These are phyloP conservation scores for Phytophthora agathidicida DNA, from an alignment of 352 stramenopile genomes.

Conservation along the genomic window DNA sequence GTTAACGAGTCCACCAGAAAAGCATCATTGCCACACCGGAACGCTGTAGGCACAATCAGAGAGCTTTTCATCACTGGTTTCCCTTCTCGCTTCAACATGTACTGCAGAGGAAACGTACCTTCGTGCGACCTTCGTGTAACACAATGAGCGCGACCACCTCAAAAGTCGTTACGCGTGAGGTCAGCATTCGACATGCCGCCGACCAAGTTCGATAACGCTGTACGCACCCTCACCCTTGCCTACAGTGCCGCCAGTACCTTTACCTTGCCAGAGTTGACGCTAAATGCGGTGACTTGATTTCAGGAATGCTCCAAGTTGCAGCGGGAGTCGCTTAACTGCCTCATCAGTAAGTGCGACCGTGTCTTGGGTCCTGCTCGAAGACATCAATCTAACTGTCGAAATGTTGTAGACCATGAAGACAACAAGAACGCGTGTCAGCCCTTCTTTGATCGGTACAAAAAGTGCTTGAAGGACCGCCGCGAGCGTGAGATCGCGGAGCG, in stretches of 20 bases:
- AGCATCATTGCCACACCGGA: too few species aligned
- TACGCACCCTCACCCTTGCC: conserved; percentile 5
- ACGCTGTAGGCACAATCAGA: too few species aligned
- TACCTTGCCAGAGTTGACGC: background rate
- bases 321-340: conserved; percentile 71
- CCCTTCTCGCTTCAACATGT: too few species aligned
- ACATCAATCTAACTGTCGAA: too few species aligned
- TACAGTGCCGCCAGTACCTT: background rate
- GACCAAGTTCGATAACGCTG: conserved; percentile 57
- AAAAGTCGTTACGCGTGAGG: too few species aligned
- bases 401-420: conserved; percentile 67
- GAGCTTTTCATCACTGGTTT: too few species aligned
- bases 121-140: background rate
- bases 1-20: too few species aligned
- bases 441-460: conserved; percentile 76
- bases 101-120: too few species aligned
- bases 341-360: conserved; percentile 46
- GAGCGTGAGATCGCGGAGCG: conserved; percentile 46
- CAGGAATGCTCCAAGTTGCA: conserved; percentile 76
- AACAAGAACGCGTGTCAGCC: conserved; percentile 48
- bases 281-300: background rate
- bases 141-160: too few species aligned
- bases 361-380: too few species aligned
- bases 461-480: conserved; percentile 62
- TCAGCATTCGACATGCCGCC: conserved; percentile 19